A percentile compares a stretch with the other conserved stretches of the same genome.
These are phyloP conservation scores for Boletus edulis DNA, from an alignment of 768 basidiomycete genomes.

Conservation along the genomic window DNA sequence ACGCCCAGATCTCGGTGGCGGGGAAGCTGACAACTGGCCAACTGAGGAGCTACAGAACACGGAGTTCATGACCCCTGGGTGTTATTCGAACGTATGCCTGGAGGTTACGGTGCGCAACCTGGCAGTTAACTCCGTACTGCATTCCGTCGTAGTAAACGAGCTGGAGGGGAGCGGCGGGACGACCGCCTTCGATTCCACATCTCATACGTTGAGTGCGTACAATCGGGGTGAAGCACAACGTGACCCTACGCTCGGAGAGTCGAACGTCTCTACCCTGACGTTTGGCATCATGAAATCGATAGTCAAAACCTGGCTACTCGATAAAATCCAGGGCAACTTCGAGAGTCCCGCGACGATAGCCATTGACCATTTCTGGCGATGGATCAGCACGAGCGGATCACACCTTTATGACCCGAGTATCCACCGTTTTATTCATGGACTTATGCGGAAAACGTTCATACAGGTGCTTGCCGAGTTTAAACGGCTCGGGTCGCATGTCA, in stretches of 20 bases:
- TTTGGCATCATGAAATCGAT: conserved; percentile 83
- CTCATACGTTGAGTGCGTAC: conserved; percentile 89
- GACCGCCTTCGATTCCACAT: conserved; percentile 91
- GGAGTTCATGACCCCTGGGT: conserved; percentile 81
- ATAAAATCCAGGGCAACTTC: conserved; percentile 70
- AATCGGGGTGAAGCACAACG: conserved; percentile 56
- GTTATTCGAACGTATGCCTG: conserved; percentile 90
- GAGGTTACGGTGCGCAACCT: conserved; percentile 89
- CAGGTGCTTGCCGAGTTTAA: conserved; percentile 97
- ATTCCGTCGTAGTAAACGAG: conserved; percentile 94
- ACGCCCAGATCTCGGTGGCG: conserved; percentile 89
- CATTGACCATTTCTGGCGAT: conserved; percentile 96
- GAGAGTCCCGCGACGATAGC: conserved; percentile 65
- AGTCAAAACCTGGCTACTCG: conserved; percentile 89
- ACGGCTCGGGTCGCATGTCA: conserved; percentile 87
- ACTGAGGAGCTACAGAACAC: conserved; percentile 78
- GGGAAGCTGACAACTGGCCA: conserved; percentile 80
- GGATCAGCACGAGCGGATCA: conserved; percentile 85
- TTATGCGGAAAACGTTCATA: conserved; percentile 98
- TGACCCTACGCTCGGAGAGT: conserved; percentile 84
- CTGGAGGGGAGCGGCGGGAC: conserved; percentile 93
- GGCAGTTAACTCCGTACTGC: conserved; percentile 90
- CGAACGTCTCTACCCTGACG: conserved; percentile 81
- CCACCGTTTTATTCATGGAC: conserved; percentile 88
- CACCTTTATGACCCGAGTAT: conserved; percentile 90